Conservation (phyloP, 1,284 basidiomycete genomes). For the Moesziomyces antarcticus region DNA sequence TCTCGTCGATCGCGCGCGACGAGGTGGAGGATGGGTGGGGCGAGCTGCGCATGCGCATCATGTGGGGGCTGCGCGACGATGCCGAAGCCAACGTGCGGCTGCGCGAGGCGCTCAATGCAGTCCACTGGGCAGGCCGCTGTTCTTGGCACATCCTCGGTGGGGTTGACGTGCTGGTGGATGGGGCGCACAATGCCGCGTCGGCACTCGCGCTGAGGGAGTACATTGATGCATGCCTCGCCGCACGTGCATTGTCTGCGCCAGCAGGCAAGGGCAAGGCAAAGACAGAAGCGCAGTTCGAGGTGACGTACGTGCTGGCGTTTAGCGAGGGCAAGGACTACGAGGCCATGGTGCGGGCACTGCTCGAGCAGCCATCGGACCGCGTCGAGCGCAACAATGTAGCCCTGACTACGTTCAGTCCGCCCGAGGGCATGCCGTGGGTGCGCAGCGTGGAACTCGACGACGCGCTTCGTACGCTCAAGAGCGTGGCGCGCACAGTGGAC, state of each 20-base stretch:
- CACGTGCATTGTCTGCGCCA: slow-evolving; percentile 6
- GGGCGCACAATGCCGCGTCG: slow-evolving; percentile 93
- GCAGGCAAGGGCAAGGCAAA: slow-evolving; percentile 6
- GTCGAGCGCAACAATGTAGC: slow-evolving; percentile 51
- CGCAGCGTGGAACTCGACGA: slow-evolving; percentile 23
- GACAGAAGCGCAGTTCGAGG: slow-evolving; percentile 9
- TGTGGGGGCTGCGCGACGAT: slow-evolving; percentile 53
- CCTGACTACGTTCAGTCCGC: slow-evolving; percentile 58
- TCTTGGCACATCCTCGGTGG: slow-evolving; percentile 73
- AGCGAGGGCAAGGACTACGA: slow-evolving; percentile 59
- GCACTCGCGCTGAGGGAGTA: slow-evolving; percentile 78
- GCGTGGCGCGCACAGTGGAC: slow-evolving; percentile 8
- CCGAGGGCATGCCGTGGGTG: slow-evolving; percentile 68
- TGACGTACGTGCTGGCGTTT: slow-evolving; percentile 62
- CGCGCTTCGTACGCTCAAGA: slow-evolving; percentile 8
- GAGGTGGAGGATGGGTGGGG: slow-evolving; percentile 52
- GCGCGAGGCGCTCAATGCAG: slow-evolving; percentile 23
- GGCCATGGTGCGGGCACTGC: slow-evolving; percentile 49
- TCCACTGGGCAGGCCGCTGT: slow-evolving; percentile 83
- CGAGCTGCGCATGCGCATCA: slow-evolving; percentile 56
- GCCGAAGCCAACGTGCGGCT: slow-evolving; percentile 34
- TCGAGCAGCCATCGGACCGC: slow-evolving; percentile 9
- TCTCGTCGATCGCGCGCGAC: slow-evolving; percentile 62
- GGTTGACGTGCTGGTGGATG: slow-evolving; percentile 77
- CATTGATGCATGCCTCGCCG: slow-evolving; percentile 70